phyloP scores from a whole-genome alignment of 805 yeast species.

The Komagataella phaffii region DNA sequence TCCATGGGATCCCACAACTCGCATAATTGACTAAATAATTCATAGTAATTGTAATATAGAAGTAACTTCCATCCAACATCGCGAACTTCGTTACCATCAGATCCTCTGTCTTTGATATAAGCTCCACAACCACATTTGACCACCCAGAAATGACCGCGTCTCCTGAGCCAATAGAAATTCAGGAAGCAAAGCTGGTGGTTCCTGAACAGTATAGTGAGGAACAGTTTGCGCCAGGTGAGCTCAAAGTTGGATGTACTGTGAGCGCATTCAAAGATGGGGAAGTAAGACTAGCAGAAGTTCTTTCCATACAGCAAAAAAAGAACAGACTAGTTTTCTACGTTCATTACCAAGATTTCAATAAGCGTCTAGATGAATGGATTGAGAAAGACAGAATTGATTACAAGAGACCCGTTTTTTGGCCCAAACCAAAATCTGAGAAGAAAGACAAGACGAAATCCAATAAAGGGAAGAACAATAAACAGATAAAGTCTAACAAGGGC shows the following conservation, averaged over 20 bases:
- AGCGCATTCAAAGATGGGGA: conserved; percentile 74
- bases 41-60: not conserved
- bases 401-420: conserved; percentile 55
- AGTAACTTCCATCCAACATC: not conserved
- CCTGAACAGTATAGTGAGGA: not conserved
- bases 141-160: not conserved
- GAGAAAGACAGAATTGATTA: conserved; percentile 58
- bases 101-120: not conserved
- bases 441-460: conserved; percentile 23
- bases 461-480: conserved; percentile 21
- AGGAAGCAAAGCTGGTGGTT: not conserved
- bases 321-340: conserved; percentile 78
- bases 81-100: not conserved
- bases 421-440: conserved; percentile 41
- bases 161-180: not conserved
- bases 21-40: not conserved
- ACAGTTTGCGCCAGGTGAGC: conserved; percentile 27
- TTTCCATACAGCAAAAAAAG: conserved; percentile 63
- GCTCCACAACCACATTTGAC: not conserved
- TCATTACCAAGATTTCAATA: conserved; percentile 89
- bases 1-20: not conserved
- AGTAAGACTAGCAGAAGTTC: conserved; percentile 69
- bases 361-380: conserved; percentile 95
- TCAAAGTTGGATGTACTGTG: conserved; percentile 69
- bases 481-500: conserved; percentile 10